Conservation (phyloP, 352 stramenopile genomes). For the Pythium diclinum region DNA sequence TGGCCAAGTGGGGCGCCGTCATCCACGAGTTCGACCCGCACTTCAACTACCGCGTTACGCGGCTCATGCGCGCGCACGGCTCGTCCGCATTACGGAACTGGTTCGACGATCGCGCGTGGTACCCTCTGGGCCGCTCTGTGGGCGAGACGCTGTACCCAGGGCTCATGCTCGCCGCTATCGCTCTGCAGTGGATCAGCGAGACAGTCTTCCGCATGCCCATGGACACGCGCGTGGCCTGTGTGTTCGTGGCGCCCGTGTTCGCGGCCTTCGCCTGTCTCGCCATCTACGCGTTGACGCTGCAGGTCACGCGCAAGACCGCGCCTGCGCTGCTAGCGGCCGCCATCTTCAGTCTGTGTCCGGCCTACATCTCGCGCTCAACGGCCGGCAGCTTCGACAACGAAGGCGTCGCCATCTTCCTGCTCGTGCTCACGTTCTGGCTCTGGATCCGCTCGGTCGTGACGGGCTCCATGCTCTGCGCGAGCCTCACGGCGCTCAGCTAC, state of each 20-base stretch:
- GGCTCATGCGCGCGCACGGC: constrained; percentile 91
- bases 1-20: constrained; percentile 89
- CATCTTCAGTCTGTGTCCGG: constrained; percentile 95
- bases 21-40: constrained; percentile 95
- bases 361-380: constrained; percentile 96
- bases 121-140: constrained; percentile 90
- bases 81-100: constrained; percentile 94
- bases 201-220: constrained; percentile 54
- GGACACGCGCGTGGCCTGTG: constrained; percentile 85
- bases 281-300: constrained; percentile 84
- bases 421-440: constrained; percentile 96
- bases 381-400: constrained; percentile 99
- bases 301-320: constrained; percentile 62
- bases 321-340: constrained; percentile 87
- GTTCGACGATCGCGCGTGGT: constrained; percentile 98
- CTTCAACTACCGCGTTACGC: constrained; percentile 99
- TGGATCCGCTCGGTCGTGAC: constrained; percentile 90
- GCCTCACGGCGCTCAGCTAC: constrained; percentile 84
- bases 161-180: constrained; percentile 84
- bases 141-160: constrained; percentile 93
- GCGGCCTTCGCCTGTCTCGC: constrained; percentile 80
- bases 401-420: constrained; percentile 96
- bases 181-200: constrained; percentile 76
- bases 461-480: constrained; percentile 73
- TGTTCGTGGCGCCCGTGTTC: constrained; percentile 90